Evolutionary conservation across 768 basidiomycete species (phyloP), one percentile per base, ranked within the genome.

Genomic region (Russula abietina): DNA sequence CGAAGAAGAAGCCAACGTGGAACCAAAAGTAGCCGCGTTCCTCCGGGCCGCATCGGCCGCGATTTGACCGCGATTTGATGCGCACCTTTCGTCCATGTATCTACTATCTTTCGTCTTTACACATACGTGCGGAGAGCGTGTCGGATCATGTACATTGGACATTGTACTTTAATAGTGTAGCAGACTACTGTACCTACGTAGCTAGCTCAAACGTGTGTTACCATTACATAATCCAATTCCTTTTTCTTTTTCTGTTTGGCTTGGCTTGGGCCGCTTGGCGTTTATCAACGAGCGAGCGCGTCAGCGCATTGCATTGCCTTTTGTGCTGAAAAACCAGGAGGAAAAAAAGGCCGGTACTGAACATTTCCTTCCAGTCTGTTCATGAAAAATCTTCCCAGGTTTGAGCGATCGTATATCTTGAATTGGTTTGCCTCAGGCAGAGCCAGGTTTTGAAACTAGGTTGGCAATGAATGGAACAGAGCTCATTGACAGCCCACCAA

Each of bases 1-100:
- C 71, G 65, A 76, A 75, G 73, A 76, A 76, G 70, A 73, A 71
- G 64, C 59, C 71, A 52, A 71, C 70, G 19, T 72, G 67, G 67
- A 57, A 48, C 19, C 55, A 43, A 38, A 66, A 68, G 46, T 68
- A 56, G 30, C 28, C 33, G 48, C 32, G 50, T 57, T 41, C 32
- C n/a, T 24, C 58, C 38, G 57, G 22, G 32, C 62, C 43, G 28
- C 17, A 4, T 59, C 36, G 17, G 45, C 38, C 55, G 45, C 46
- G n/a, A n/a, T n/a, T n/a, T 14, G 48, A 49, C 19, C n/a, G 38
- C 32, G 45, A 57, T 9, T 32, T 28, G 53, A 38, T 36, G 33
- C 26, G 26, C 9, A 39, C 28, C 28, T 22, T 45, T 50, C 11
- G 22, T 54, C 14, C n/a, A 11, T 45, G 19, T 14, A 32, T 51